phyloP scores from a whole-genome alignment of 1,284 basidiomycete species.

The Schizophyllum amplum region DNA sequence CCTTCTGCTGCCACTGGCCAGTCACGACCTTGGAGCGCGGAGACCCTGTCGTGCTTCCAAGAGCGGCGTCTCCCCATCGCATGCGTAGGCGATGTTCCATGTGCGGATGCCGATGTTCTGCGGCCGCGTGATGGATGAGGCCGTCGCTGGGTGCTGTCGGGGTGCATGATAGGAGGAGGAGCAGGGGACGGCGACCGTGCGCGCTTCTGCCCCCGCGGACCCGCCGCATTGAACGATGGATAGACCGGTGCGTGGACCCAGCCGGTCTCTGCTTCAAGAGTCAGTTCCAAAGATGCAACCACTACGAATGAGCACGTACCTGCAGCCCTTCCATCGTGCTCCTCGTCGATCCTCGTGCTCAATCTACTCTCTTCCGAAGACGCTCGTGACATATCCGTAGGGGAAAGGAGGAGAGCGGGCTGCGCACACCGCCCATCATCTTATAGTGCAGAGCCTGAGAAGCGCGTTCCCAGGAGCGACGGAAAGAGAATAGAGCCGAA shows the following conservation, averaged over 20 bases:
- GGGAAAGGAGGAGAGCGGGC: not conserved
- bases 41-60: not conserved
- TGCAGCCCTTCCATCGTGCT: not conserved
- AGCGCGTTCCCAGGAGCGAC: not conserved
- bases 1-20: not conserved
- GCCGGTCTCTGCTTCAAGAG: too few species aligned
- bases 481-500: not conserved
- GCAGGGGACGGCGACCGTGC: not conserved
- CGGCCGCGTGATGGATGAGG: not conserved
- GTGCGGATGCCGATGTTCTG: not conserved
- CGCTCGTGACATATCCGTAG: not conserved
- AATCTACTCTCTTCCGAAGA: not conserved
- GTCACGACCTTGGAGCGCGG: not conserved
- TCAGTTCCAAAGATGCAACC: not conserved
- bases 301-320: not conserved
- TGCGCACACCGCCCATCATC: not conserved
- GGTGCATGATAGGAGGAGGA: not conserved
- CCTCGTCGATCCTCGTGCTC: not conserved
- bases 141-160: not conserved
- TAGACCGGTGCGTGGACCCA: too few species aligned
- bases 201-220: not conserved
- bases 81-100: not conserved
- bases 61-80: not conserved
- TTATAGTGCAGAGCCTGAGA: not conserved
- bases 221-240: too few species aligned